Conservation (phyloP, 495 filamentous ascomycete genomes). For the Xylaria nigripes region DNA sequence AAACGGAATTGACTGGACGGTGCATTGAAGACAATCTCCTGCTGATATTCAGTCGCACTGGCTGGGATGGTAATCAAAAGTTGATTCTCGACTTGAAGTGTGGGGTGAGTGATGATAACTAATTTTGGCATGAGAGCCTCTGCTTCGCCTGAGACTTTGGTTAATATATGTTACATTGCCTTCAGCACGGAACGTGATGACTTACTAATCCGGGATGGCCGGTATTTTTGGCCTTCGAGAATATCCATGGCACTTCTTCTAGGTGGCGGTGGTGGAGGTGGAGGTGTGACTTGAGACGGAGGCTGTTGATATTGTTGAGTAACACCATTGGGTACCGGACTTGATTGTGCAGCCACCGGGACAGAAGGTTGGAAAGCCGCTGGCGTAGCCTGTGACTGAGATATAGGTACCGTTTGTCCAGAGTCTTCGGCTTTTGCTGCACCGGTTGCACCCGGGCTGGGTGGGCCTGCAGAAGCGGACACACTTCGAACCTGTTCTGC, state of each 20-base stretch:
- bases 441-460: conserved; percentile 35
- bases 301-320: conserved; percentile 15
- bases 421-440: conserved; percentile 39
- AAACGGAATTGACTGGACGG: conserved; percentile 55
- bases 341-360: conserved; percentile 20
- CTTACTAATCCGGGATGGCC: conserved; percentile 18
- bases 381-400: conserved; percentile 9
- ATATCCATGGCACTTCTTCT: conserved; percentile 18
- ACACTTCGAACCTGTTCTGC: conserved; percentile 37
- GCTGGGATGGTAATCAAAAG: conserved; percentile 54
- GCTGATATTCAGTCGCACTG: conserved; percentile 51
- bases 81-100: conserved; percentile 44
- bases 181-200: background rate
- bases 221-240: conserved; percentile 22
- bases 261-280: conserved; percentile 11
- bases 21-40: conserved; percentile 59
- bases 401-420: conserved; percentile 32
- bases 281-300: conserved; percentile 6
- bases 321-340: conserved; percentile 28
- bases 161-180: conserved; percentile 27
- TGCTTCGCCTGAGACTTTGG: conserved; percentile 20
- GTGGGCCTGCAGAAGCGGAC: conserved; percentile 39
- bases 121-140: conserved; percentile 61
- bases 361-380: conserved; percentile 22
- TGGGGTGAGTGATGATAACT: conserved; percentile 56